A percentile compares a stretch with the other conserved stretches of the same genome.
These are phyloP conservation scores for Solanum neorickii DNA, from an alignment of 257 asterid species.

Conservation along the genomic window DNA sequence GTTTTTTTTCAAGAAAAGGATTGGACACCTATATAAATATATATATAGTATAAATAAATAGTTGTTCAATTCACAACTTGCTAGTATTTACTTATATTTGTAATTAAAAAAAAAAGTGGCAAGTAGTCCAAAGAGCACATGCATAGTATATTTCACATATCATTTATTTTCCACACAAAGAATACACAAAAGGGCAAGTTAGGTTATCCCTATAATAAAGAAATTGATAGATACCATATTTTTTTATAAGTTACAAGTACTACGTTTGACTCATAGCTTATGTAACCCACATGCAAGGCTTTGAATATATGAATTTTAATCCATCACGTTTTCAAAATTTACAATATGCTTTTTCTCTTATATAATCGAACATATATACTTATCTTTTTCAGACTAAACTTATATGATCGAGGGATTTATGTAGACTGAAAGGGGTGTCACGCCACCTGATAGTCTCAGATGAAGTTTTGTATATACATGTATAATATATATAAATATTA, in stretches of 20 bases:
- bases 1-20: neutral
- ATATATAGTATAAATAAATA: neutral
- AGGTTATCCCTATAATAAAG: slow-evolving; percentile 4
- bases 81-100: neutral
- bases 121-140: slow-evolving; percentile 12
- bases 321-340: neutral
- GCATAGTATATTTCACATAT: neutral
- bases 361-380: too few species aligned
- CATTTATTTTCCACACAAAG: neutral
- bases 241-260: neutral
- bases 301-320: neutral
- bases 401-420: neutral
- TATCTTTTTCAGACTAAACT: neutral
- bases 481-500: too few species aligned
- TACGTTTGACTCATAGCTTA: neutral
- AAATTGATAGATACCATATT: slow-evolving; percentile 10
- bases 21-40: neutral
- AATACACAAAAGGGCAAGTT: slow-evolving; percentile 2
- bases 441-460: neutral
- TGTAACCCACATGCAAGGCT: slow-evolving; percentile 12
- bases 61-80: neutral
- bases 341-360: neutral
- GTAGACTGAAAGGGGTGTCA: neutral
- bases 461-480: too few species aligned
- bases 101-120: neutral